These are phyloP conservation scores for Trichosporon inkin DNA, from an alignment of 1,284 basidiomycete genomes.

Conservation along the genomic window DNA sequence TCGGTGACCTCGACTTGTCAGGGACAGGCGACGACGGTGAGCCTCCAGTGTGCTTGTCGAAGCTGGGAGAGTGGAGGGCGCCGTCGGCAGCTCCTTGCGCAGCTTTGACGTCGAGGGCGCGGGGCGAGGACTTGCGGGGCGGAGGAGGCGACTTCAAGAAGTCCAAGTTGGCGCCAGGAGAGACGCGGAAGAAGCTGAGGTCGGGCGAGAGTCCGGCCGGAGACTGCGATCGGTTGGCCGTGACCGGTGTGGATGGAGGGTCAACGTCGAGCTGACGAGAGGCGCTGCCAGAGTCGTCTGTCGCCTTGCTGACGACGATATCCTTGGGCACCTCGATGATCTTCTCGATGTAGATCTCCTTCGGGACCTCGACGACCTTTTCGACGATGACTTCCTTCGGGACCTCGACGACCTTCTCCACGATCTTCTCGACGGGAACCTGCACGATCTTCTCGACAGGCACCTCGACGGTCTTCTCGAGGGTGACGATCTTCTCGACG, in stretches of 20 bases:
- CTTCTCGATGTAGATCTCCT: constrained; percentile 40
- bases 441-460: constrained; percentile 34
- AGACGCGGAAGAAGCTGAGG: constrained; percentile 45
- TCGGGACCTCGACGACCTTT: constrained; percentile 37
- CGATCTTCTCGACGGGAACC: constrained; percentile 47
- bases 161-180: constrained; percentile 46
- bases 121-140: constrained; percentile 12
- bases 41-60: constrained; percentile 17
- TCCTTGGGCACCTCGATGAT: constrained; percentile 34
- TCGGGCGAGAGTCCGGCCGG: constrained; percentile 28
- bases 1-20: constrained; percentile 77
- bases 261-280: constrained; percentile 30
- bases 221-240: constrained; percentile 25
- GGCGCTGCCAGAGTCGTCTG: constrained; percentile 17
- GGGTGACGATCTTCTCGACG: constrained; percentile 46
- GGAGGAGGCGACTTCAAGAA: constrained; percentile 50
- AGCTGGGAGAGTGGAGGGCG: constrained; percentile 32
- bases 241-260: constrained; percentile 32
- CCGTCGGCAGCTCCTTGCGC: constrained; percentile 16
- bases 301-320: constrained; percentile 37
- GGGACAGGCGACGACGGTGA: constrained; percentile 46
- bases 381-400: constrained; percentile 51
- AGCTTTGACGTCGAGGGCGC: constrained; percentile 3
- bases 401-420: constrained; percentile 36
- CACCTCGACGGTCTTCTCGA: constrained; percentile 34